Evolutionary conservation across 495 filamentous ascomycete genomes (phyloP).

Genomic region (Trichoderma reesei): DNA sequence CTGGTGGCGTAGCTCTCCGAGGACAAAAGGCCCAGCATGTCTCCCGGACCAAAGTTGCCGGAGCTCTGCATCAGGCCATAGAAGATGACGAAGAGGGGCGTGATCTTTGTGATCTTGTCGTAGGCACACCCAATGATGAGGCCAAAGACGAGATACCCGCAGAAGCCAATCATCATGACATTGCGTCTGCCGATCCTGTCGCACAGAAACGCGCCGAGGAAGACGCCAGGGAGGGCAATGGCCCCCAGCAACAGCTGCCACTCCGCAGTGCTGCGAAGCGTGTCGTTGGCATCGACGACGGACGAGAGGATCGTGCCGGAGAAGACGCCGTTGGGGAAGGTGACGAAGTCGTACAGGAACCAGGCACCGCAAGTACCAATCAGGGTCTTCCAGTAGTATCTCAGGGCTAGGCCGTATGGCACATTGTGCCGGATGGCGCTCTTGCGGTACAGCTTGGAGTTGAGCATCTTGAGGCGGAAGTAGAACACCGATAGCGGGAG

Average conservation of each 20-base stretch:
- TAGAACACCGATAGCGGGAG: neutral
- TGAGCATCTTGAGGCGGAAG: conserved; percentile 1
- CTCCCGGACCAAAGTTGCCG: conserved; percentile 43
- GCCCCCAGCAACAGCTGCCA: conserved; percentile 42
- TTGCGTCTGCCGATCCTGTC: conserved; percentile 38
- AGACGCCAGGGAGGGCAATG: conserved; percentile 38
- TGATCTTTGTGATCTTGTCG: conserved; percentile 37
- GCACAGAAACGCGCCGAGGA: conserved; percentile 40
- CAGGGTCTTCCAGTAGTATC: conserved; percentile 38
- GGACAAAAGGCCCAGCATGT: conserved; percentile 41
- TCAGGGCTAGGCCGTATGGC: conserved; percentile 31
- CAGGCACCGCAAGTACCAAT: conserved; percentile 39
- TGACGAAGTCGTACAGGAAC: conserved; percentile 39
- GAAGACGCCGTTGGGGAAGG: conserved; percentile 40
- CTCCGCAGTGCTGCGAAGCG: conserved; percentile 16
- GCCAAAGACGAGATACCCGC: conserved; percentile 42
- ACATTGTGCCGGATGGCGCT: neutral
- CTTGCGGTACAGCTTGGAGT: conserved; percentile 2
- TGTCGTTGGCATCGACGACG: conserved; percentile 4
- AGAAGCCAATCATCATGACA: conserved; percentile 47
- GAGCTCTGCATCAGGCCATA: conserved; percentile 44
- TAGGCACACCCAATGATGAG: conserved; percentile 43
- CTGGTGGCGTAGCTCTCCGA: conserved; percentile 43
- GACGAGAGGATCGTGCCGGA: conserved; percentile 37
- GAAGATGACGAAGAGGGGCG: conserved; percentile 44